phyloP scores from a whole-genome alignment of 164 flowering plant species.

The Sedum album region DNA sequence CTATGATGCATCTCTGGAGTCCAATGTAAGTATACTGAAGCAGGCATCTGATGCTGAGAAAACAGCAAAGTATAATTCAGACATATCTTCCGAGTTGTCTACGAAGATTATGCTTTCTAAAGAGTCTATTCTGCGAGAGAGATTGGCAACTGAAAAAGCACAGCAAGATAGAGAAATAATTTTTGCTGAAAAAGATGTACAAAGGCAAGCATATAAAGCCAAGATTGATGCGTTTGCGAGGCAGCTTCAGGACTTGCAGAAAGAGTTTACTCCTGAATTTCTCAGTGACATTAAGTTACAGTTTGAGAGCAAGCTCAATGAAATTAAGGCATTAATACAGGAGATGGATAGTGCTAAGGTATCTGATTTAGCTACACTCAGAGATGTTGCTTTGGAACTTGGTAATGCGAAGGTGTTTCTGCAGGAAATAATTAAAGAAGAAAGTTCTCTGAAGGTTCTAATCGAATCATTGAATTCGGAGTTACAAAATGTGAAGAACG shows the following conservation, averaged over 20 bases:
- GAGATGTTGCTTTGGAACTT: neutral
- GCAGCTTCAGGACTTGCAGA: neutral
- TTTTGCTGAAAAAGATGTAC: conserved; percentile 1
- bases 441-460: neutral
- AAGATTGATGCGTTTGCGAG: neutral
- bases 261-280: neutral
- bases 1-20: conserved; percentile 6
- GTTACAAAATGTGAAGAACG: neutral
- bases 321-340: neutral
- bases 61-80: neutral
- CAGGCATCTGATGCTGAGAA: neutral
- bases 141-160: conserved; percentile 6
- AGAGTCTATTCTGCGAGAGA: conserved; percentile 1
- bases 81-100: conserved; percentile 1
- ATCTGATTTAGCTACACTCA: neutral
- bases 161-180: conserved; percentile 1
- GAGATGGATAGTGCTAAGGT: conserved; percentile 3
- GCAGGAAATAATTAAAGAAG: neutral
- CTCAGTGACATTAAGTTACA: neutral
- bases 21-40: neutral
- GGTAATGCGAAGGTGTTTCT: conserved; percentile 3
- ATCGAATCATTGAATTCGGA: neutral
- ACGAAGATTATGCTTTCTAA: neutral
- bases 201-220: conserved; percentile 2
- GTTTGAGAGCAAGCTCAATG: neutral